Percentiles rank a stretch among this genome's conserved stretches.
These are phyloP conservation scores for Penicillium hesseltinei DNA, from an alignment of 2,329 filamentous ascomycete genomes.

Conservation along the genomic window DNA sequence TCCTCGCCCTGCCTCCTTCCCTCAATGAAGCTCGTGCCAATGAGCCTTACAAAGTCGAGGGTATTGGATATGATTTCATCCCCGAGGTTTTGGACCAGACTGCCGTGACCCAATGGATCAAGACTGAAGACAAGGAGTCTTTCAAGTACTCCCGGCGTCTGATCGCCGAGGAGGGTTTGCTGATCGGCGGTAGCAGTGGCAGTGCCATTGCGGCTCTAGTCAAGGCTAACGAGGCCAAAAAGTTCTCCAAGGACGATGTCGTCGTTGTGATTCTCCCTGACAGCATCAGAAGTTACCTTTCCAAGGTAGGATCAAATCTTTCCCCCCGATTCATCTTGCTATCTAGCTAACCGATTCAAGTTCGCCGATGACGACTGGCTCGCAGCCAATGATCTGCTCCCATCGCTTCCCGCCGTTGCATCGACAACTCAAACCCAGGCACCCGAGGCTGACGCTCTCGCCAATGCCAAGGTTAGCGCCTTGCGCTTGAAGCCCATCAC, in stretches of 20 bases:
- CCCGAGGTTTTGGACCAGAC: slow-evolving; percentile 85
- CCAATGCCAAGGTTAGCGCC: slow-evolving; percentile 72
- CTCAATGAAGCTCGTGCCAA: slow-evolving; percentile 81
- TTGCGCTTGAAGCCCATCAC: slow-evolving; percentile 92
- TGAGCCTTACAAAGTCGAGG: slow-evolving; percentile 93
- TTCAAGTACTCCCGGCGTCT: slow-evolving; percentile 86
- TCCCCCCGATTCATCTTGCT: neutral
- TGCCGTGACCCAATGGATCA: slow-evolving; percentile 91
- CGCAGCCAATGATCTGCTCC: slow-evolving; percentile 87
- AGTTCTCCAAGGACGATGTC: slow-evolving; percentile 77
- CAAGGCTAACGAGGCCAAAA: slow-evolving; percentile 71
- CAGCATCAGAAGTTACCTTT: slow-evolving; percentile 94
- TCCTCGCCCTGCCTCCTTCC: slow-evolving; percentile 75
- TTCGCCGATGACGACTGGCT: slow-evolving; percentile 99
- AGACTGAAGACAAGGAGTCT: slow-evolving; percentile 89
- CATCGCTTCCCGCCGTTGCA: slow-evolving; percentile 53
- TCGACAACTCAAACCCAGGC: slow-evolving; percentile 30
- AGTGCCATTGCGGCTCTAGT: slow-evolving; percentile 84
- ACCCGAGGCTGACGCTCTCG: slow-evolving; percentile 64
- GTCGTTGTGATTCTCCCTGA: slow-evolving; percentile 91
- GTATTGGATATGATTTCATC: slow-evolving; percentile 97
- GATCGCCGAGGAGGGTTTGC: slow-evolving; percentile 89
- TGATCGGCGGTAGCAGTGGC: slow-evolving; percentile 91
- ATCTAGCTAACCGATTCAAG: slow-evolving; percentile 34
- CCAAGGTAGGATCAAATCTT: slow-evolving; percentile 59